Percentiles rank a stretch among this genome's conserved stretches.
These are phyloP conservation scores for Galerina sulciceps DNA, from an alignment of 768 basidiomycete species.

Conservation along the genomic window DNA sequence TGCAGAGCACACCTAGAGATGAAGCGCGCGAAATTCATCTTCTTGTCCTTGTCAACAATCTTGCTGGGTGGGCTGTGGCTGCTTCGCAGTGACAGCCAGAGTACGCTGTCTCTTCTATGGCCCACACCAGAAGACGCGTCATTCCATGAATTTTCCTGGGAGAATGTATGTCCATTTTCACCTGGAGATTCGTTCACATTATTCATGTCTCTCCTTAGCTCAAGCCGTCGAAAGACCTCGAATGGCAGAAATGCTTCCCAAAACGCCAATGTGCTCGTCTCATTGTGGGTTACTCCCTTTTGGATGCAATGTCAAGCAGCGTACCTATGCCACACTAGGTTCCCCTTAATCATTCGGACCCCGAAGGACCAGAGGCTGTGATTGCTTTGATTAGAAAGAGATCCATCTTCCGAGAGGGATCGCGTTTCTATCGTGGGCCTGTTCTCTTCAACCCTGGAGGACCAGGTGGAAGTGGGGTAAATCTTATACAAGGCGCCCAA, in stretches of 20 bases:
- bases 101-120: neutral
- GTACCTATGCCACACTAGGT: constrained; percentile 2
- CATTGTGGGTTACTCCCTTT: neutral
- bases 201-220: neutral
- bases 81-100: neutral
- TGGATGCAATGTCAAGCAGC: neutral
- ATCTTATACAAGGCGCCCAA: constrained; percentile 16
- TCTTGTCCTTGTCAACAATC: neutral
- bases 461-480: constrained; percentile 49
- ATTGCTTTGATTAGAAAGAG: constrained; percentile 49
- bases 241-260: constrained; percentile 7
- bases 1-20: neutral
- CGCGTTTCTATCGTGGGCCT: constrained; percentile 42
- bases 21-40: neutral
- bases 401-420: constrained; percentile 27
- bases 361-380: constrained; percentile 37
- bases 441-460: constrained; percentile 52
- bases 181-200: neutral
- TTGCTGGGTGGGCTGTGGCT: neutral
- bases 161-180: neutral
- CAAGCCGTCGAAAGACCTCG: constrained; percentile 4
- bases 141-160: neutral
- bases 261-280: constrained; percentile 11
- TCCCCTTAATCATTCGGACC: constrained; percentile 34
- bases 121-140: neutral